A percentile compares a stretch with the other conserved stretches of the same genome.
These are phyloP conservation scores for Isabelozyma heimii DNA, from an alignment of 805 yeast genomes.

Conservation along the genomic window DNA sequence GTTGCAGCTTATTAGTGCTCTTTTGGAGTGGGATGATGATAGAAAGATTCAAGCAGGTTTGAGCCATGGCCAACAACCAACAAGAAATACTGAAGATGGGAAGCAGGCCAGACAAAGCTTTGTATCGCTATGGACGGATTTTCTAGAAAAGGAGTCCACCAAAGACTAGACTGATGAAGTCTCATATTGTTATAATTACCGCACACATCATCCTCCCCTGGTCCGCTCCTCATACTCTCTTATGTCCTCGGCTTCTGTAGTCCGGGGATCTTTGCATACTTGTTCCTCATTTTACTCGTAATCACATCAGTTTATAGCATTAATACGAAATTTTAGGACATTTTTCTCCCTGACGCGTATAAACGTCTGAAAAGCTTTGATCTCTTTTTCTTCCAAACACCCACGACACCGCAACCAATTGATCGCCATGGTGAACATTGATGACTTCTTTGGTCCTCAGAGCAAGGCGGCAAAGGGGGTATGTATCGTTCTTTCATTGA, in stretches of 20 bases:
- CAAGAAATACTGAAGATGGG: constrained; percentile 12
- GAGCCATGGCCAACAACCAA: constrained; percentile 25
- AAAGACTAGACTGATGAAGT: neutral
- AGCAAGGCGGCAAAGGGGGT: neutral
- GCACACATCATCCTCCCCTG: neutral
- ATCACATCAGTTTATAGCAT: neutral
- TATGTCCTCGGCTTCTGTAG: neutral
- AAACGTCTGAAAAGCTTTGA: neutral
- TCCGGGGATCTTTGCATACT: neutral
- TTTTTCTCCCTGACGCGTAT: neutral
- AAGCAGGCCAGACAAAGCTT: constrained; percentile 48
- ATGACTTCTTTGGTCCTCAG: constrained; percentile 1
- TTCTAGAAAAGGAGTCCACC: constrained; percentile 66
- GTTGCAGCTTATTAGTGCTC: constrained; percentile 75
- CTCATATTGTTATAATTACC: neutral
- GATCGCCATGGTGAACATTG: neutral
- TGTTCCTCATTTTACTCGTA: neutral
- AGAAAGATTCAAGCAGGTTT: constrained; percentile 76
- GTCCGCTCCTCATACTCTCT: neutral
- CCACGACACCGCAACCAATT: neutral
- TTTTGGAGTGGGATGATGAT: constrained; percentile 84
- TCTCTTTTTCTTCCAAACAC: neutral
- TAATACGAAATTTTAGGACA: neutral
- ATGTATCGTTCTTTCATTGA: neutral
- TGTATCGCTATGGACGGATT: constrained; percentile 78